Base-by-base conservation (phyloP, 2,329 filamentous ascomycete species). In the Cladosporium sp. region DNA sequence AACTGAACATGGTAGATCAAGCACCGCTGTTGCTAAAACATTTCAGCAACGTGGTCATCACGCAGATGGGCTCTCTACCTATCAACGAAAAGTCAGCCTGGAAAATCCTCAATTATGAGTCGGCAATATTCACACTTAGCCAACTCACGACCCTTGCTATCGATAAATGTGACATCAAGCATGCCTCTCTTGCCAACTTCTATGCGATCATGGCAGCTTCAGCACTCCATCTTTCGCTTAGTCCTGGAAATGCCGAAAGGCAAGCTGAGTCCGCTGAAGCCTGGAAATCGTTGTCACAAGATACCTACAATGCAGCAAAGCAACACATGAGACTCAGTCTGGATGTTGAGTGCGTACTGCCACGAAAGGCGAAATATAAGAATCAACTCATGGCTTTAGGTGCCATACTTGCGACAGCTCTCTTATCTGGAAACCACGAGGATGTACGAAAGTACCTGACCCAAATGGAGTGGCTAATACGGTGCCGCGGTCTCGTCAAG, bases 361-460 rank as follows among this genome's bases (percentile, higher is more conserved):
- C 61, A 8, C 60, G 59, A 24, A 64, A 64, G 43, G 66, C 67
- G 4, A 70, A 70, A 52, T 70, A 70, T 22, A 70, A 70, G 48
- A 66, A 70, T 18, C 67, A 69, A 45, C 52, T 70, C 18, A 69
- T 68, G 64, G 66, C 67, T 7, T 59, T 66, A 2, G 62, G 62
- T 20, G 62, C 59, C n/a, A 51, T 69, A 36, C 61, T 63, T n/a
- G 59, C 66, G 36, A 66, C 61, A 52, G 61, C 67, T 3, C 20
- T 18, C 24, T 63, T 45, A 60, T 68, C 51, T 7, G 59, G 56
- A 1, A 38, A 52, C 17, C 48, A 52, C 13, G 47, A 61, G 45
- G 62, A 66, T 51, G 69, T 64, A 45, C 60, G 63, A 41, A 68
- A 58, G 32, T 70, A 64, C 38, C 59, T 71, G 53, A 60, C 70